Base-by-base conservation (phyloP, 345 rosid genomes). In the Barbarea vulgaris region DNA sequence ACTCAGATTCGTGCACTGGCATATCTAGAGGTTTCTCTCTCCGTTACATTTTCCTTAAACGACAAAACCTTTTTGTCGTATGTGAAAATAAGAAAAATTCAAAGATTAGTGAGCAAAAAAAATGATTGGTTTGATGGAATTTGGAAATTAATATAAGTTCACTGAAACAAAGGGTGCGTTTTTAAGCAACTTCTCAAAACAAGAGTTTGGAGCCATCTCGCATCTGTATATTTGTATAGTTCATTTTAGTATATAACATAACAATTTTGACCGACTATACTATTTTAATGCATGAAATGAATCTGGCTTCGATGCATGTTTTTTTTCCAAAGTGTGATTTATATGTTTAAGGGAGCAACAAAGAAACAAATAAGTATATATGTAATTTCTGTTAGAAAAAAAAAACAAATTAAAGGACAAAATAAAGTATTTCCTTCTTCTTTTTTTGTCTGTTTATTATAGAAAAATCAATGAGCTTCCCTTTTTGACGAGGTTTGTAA, bases 391-490 rank as follows among this genome's bases (percentile, higher is more conserved):
- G 34, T 31, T 24, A 24, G 1, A 28, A 31, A 31, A 31, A 7
- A 30, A 6, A 30, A 30, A 25, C 22, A 47, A 25, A 18, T 36
- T 17, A 69, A 9, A 33, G 64, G 52, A 54, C 60, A 74, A 31
- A 41, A 56, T 3, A 56, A 42, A 33, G 15, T 3, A 19, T 7
- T 28, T 21, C 1, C 34, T 33, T 55, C 10, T 13, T 39, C n/a
- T 21, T 31, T 46, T 30, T 53, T 59, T 51, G 69, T 41, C 47
- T 76, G 17, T 76, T 76, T 76, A 76, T 76, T 76, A 69, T 63
- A 53, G 41, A 25, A 62, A 69, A 42, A 34, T 54, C 57, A 54
- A 33, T 44, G 41, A 68, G 56, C 62, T 39, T 34, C 27, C 2
- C 46, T 10, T 37, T 63, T 63, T 9, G 55, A 73, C 33, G 37